Conservation (phyloP, 176 grass and related monocot genomes). For the Bonia amplexicaulis region DNA sequence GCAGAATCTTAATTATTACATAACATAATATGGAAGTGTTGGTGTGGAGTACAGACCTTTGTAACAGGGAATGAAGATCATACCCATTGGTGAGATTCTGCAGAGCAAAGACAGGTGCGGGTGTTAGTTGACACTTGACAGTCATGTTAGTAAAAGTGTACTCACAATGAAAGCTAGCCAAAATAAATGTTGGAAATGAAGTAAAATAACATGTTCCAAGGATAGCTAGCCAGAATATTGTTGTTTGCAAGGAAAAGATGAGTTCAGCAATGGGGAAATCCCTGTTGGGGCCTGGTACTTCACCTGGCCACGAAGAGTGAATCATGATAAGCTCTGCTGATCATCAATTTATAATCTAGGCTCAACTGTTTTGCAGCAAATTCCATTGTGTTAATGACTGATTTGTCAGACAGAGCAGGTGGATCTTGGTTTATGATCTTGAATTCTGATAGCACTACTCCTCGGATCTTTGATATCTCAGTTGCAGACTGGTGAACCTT, state of each 20-base stretch:
- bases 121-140: not conserved
- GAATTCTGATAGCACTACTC: slow-evolving; percentile 74
- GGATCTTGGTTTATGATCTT: slow-evolving; percentile 92
- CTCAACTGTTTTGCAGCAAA: slow-evolving; percentile 57
- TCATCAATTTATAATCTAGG: slow-evolving; percentile 73
- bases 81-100: slow-evolving; percentile 93
- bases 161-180: not conserved
- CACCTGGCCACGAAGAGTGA: slow-evolving; percentile 99
- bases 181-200: not conserved
- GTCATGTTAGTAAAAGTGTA: not conserved
- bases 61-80: slow-evolving; percentile 98
- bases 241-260: not conserved
- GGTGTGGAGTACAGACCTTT: slow-evolving; percentile 61
- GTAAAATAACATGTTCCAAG: not conserved
- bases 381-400: slow-evolving; percentile 67
- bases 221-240: not conserved
- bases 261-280: not conserved
- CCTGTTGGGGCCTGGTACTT: not conserved
- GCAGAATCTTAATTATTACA: not conserved
- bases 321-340: slow-evolving; percentile 97
- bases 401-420: slow-evolving; percentile 68
- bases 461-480: slow-evolving; percentile 56
- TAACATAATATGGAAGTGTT: not conserved
- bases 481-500: slow-evolving; percentile 59
- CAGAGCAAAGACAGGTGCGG: slow-evolving; percentile 1